phyloP scores from a whole-genome alignment of 2,329 filamentous ascomycete species.

The Penicillium aurantiogriseum region DNA sequence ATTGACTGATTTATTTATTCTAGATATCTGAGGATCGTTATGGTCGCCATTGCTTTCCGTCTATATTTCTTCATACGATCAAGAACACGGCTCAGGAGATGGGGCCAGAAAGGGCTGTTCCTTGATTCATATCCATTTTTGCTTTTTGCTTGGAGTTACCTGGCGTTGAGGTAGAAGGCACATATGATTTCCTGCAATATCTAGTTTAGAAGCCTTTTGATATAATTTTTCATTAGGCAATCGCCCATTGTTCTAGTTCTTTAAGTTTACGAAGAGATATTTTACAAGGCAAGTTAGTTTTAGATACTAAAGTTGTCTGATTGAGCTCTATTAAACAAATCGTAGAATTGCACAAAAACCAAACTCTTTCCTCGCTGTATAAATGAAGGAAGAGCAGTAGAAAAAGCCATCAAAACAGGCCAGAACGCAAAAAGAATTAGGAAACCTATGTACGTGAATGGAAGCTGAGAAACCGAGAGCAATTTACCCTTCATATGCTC shows the following conservation, averaged over 20 bases:
- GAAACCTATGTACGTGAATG: slow-evolving; percentile 10
- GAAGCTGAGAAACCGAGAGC: not conserved
- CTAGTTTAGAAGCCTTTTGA: not conserved
- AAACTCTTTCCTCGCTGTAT: not conserved
- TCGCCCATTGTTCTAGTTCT: not conserved
- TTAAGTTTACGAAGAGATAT: not conserved
- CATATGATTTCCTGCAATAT: not conserved
- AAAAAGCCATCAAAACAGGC: not conserved
- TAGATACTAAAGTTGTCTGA: not conserved
- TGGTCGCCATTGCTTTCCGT: slow-evolving; percentile 26
- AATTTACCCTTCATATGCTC: not conserved
- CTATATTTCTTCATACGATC: slow-evolving; percentile 27
- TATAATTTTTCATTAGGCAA: not conserved
- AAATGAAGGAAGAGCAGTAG: not conserved
- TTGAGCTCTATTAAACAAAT: not conserved
- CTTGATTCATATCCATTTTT: not conserved
- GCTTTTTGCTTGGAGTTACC: not conserved
- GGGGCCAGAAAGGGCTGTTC: slow-evolving; percentile 22
- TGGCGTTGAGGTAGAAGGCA: not conserved
- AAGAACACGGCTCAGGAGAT: slow-evolving; percentile 22
- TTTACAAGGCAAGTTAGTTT: not conserved
- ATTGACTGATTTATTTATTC: not conserved
- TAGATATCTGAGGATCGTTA: slow-evolving; percentile 18
- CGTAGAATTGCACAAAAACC: not conserved
- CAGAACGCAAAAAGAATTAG: not conserved